These are phyloP conservation scores for Xylaria cubensis DNA, from an alignment of 495 filamentous ascomycete genomes.

Conservation along the genomic window DNA sequence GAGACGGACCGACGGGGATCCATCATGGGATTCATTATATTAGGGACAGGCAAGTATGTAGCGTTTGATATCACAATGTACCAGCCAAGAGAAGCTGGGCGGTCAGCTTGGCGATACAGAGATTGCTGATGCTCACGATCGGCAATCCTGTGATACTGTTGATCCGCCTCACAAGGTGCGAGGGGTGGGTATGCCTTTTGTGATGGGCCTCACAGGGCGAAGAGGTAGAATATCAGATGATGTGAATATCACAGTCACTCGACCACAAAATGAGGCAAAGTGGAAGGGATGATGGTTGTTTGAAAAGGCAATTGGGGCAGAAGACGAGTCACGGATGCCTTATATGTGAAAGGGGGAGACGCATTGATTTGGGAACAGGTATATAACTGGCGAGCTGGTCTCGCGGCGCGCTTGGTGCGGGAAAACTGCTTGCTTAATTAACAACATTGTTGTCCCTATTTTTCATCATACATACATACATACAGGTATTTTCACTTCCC, in stretches of 20 bases:
- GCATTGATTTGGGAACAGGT: constrained; percentile 1
- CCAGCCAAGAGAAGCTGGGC: background rate
- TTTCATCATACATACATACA: background rate
- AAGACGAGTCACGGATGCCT: constrained; percentile 5
- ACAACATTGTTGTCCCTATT: background rate
- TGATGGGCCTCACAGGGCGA: background rate
- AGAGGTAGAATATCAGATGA: background rate
- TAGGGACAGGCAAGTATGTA: background rate
- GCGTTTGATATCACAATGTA: background rate
- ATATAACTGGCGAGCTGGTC: background rate
- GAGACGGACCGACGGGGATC: constrained; percentile 27
- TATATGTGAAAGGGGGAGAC: constrained; percentile 19
- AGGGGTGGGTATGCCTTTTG: background rate
- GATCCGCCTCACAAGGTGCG: constrained; percentile 2
- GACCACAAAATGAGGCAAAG: constrained; percentile 9
- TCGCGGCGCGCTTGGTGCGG: constrained; percentile 19
- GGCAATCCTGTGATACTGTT: constrained; percentile 15
- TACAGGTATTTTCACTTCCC: background rate
- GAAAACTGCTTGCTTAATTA: constrained; percentile 4
- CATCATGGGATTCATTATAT: constrained; percentile 21
- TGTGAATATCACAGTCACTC: background rate
- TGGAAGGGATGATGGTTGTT: background rate
- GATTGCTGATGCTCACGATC: constrained; percentile 15
- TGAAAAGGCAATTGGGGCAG: constrained; percentile 1
- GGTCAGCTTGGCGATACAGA: background rate